Conservation (phyloP, 495 filamentous ascomycete genomes). For the Lindgomyces ingoldianus region DNA sequence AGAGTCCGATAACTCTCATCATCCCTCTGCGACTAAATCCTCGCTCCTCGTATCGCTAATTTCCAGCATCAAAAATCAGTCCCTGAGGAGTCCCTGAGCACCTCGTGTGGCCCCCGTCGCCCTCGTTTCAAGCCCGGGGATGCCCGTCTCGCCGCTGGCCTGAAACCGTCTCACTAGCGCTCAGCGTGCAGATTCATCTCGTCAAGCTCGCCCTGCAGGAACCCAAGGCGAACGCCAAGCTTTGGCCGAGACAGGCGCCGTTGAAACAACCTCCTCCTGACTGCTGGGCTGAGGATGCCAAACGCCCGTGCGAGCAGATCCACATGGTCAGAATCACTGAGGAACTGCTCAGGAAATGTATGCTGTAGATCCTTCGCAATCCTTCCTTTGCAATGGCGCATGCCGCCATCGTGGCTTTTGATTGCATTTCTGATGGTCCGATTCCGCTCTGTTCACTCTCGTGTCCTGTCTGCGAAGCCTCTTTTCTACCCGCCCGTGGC, state of each 20-base stretch:
- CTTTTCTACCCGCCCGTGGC: background rate
- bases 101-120: slow-evolving; percentile 1
- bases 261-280: background rate
- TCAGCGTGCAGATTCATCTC: slow-evolving; percentile 19
- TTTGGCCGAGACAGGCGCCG: background rate
- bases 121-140: slow-evolving; percentile 28
- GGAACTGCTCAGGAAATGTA: no score
- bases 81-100: background rate
- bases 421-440: background rate
- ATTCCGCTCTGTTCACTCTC: background rate
- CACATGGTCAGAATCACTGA: background rate
- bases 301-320: no score
- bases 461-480: background rate
- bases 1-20: background rate
- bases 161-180: slow-evolving; percentile 34
- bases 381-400: no score
- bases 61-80: background rate
- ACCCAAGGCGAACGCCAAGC: background rate
- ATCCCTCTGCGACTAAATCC: background rate
- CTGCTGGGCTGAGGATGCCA: no score
- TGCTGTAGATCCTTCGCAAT: no score
- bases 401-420: no score
- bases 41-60: background rate
- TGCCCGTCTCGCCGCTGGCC: slow-evolving; percentile 12
- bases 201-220: slow-evolving; percentile 18